Base-by-base conservation (phyloP, 139 green algal species). In the Gonium pectorale region DNA sequence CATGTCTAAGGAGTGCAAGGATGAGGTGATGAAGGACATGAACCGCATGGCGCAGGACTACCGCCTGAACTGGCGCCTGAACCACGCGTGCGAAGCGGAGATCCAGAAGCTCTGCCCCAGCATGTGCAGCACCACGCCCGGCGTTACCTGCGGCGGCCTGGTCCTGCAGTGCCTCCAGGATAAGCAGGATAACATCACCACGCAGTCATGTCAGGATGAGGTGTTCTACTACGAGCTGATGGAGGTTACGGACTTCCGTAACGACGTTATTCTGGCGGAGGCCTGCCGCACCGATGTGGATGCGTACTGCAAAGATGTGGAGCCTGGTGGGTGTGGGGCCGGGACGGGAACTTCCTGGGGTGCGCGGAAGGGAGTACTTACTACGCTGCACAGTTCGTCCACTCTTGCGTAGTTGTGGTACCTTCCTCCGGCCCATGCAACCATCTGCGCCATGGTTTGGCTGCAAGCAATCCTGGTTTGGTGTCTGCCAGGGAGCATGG, bases 181-280 rank as follows among this genome's bases (percentile, higher is more conserved):
- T n/a, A 96, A 97, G 71, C 88, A 94, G 70, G 95, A 95, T 37
- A 91, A 96, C 43, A 93, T 98, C 44, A 91, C 86, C 24, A 90
- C 41, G 44, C 85, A 93, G 44, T 89, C 88, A 7, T 98, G 96
- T 88, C 91, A 93, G 66, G 91, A 97, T 31, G 94, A 98, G 90
- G 88, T 98, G 3, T 97, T 98, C 78, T 94, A 95, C 78, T 96
- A 95, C 67, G 87, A 97, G 88, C 93, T 97, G 63, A 95, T 94
- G 92, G 92, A 97, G 92, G 94, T 93, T 17, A 85, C 54, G 2
- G 95, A 98, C 69, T 93, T 91, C 85, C 64, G 88, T 4, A 91
- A 89, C 38, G 67, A 98, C 41, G 89, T 95, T 8, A 91, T 95
- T 17, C 86, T 98, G 81, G 91, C 90, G 0, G 91, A 95, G 64